phyloP scores from a whole-genome alignment of 2,329 filamentous ascomycete genomes.

The Raffaelea ambrosiae region DNA sequence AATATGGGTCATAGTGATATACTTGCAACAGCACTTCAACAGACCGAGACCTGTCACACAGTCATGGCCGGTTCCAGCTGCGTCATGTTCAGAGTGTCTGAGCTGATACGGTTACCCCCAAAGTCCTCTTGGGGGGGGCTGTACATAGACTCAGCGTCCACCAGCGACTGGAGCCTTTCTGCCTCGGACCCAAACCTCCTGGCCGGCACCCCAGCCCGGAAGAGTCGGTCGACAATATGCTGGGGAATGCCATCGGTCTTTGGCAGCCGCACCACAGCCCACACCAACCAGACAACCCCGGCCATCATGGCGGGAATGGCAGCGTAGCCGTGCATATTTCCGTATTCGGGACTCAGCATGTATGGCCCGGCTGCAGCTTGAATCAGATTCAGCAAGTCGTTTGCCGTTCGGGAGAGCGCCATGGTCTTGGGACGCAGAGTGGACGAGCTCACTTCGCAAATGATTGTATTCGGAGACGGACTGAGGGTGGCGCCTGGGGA shows the following conservation, averaged over 20 bases:
- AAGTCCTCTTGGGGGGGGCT: too few relatives aligned
- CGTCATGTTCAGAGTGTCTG: too few relatives aligned
- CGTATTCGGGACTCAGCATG: conserved; percentile 12
- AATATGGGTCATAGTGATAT: too few relatives aligned
- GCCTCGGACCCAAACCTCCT: conserved; percentile 6
- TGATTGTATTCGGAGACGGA: conserved; percentile 13
- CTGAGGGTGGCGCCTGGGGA: conserved; percentile 10
- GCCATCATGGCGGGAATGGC: conserved; percentile 10
- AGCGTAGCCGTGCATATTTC: conserved; percentile 12
- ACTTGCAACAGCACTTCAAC: too few relatives aligned
- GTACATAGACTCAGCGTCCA: too few relatives aligned
- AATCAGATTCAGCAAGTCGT: conserved; percentile 11
- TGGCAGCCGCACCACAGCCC: conserved; percentile 11
- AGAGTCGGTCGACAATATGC: conserved; percentile 13
- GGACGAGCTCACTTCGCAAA: conserved; percentile 12
- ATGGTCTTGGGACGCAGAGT: conserved; percentile 14
- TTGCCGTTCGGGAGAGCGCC: conserved; percentile 10
- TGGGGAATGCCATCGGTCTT: conserved; percentile 13
- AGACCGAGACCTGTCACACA: too few relatives aligned
- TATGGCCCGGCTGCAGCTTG: conserved; percentile 14
- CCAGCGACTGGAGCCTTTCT: neutral
- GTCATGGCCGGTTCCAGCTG: too few relatives aligned
- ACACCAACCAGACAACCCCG: conserved; percentile 8
- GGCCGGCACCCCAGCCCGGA: conserved; percentile 7
- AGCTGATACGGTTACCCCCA: too few relatives aligned